Base-by-base conservation (phyloP, 1,139 yeast genomes). In the Suhomyces coccinellae region DNA sequence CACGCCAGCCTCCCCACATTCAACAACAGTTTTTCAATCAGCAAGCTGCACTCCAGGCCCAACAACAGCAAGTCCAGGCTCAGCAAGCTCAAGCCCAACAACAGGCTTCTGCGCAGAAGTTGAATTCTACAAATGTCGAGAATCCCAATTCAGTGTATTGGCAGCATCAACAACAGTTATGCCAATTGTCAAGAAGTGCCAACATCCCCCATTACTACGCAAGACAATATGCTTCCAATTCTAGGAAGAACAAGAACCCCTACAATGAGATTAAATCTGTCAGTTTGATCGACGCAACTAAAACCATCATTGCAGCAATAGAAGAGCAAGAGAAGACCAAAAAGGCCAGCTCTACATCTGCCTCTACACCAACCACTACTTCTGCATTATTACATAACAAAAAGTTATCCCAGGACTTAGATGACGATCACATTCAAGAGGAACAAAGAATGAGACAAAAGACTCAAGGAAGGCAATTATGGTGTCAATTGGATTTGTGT, bases 401-500 rank as follows among this genome's bases (percentile, higher is more conserved):
- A 67, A 84, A 83, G 59, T 63, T 77, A 38, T 71, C 77, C 20
- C 83, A 69, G 54, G 74, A 66, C 53, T 63, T 64, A 53, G 89
- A 87, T 52, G 91, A 84, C 59, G 89, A 88, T 55, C 89, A 86
- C 54, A 81, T 82, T 49, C 87, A 85, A 63, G 87, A 85, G 53
- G 93, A 85, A 59, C 82, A 89, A 59, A 75, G 84, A 62, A 82
- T 82, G 69, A 81, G 87, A 62, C 79, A 80, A 49, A 85, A 80
- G 54, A 80, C 87, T 38, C 81, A 84, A 44, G 82, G 85, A 26
- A 79, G 79, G 56, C 97, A 91, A 67, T 77, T 87, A 58, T 95
- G 99, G 99, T 87, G 96, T 45, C 95, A 93, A 22, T 73, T 95
- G 54, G 99, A 95, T 69, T 73, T 93, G 53, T 83, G 95, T 54